phyloP scores from a whole-genome alignment of 768 basidiomycete species.

The Russula vinacea region DNA sequence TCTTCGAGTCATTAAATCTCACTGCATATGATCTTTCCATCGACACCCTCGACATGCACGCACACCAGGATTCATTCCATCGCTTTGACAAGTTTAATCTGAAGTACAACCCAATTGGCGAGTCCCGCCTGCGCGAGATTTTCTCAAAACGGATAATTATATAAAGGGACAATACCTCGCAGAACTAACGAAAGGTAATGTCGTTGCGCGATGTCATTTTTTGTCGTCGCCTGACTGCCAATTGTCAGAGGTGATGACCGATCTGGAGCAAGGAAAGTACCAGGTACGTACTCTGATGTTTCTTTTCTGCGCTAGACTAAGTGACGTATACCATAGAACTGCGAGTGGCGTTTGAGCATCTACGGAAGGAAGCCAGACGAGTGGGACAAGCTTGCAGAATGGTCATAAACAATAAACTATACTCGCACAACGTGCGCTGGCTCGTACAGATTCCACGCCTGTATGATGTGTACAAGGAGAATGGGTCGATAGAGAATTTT shows the following conservation, averaged over 20 bases:
- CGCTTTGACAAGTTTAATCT: slow-evolving; percentile 98
- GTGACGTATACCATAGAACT: slow-evolving; percentile 53
- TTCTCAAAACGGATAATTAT: slow-evolving; percentile 98
- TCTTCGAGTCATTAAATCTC: slow-evolving; percentile 93
- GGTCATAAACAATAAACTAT: slow-evolving; percentile 90
- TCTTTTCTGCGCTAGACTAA: not conserved
- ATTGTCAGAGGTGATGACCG: slow-evolving; percentile 85
- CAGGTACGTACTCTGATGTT: slow-evolving; percentile 52
- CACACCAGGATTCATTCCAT: slow-evolving; percentile 96
- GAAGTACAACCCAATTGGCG: slow-evolving; percentile 96
- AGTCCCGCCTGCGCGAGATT: slow-evolving; percentile 91
- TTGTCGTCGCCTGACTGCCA: not conserved
- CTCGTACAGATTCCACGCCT: slow-evolving; percentile 92
- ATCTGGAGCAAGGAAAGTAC: slow-evolving; percentile 97
- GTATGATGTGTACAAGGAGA: slow-evolving; percentile 93
- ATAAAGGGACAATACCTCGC: slow-evolving; percentile 92
- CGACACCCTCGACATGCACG: slow-evolving; percentile 99
- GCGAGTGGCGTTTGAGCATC: slow-evolving; percentile 96
- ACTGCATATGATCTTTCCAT: slow-evolving; percentile 98
- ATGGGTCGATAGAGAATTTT: slow-evolving; percentile 78
- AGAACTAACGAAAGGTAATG: slow-evolving; percentile 82
- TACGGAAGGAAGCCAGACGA: slow-evolving; percentile 81
- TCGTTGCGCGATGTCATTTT: slow-evolving; percentile 2
- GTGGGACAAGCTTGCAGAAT: slow-evolving; percentile 98
- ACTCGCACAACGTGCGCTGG: slow-evolving; percentile 97